Evolutionary conservation across 345 rosid genomes (phyloP), one percentile per base, ranked within the genome.

Genomic region (Salix caprea): DNA sequence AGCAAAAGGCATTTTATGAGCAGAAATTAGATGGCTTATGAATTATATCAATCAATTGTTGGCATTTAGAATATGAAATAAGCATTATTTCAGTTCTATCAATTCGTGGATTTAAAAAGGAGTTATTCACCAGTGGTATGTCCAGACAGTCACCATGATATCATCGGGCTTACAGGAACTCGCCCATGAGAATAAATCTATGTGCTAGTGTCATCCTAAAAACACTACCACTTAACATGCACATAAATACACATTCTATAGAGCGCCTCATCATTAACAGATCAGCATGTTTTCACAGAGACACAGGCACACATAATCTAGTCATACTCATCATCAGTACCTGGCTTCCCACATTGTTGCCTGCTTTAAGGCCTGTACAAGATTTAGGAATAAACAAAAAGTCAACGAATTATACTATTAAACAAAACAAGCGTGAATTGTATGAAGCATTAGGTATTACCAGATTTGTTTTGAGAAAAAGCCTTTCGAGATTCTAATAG

Each of bases 401-500:
- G 50, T 80, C 65, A 78, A 75, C 16, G 69, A 76, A 44, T 26
- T 10, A 52, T 19, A 65, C 26, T 16, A 6, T 56, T 30, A 61
- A 58, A 66, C 9, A 73, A 79, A 42, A 28, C 62, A 26, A n/a
- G 50, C 16, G 65, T 4, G 32, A 23, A 66, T 4, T 7, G 48
- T 67, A 70, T 15, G n/a, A 66, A 28, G 23, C 68, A 36, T 13
- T 21, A 36, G 39, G 60, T 48, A 64, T 69, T 75, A 86, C 89
- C 90, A 78, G 85, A 58, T 71, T 54, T 81, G 85, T 76, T 84
- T 64, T 77, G 42, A 26, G 86, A 82, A 69, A 79, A 77, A 80
- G 75, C 70, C 74, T 84, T 90, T 74, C 85, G 86, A 60, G 89
- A 85, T 80, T 88, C 90, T 48, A 84, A 72, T 12, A 88, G 84